Evolutionary conservation across 176 grass and related monocot species (phyloP).

Genomic region (Aegilops umbellulata): DNA sequence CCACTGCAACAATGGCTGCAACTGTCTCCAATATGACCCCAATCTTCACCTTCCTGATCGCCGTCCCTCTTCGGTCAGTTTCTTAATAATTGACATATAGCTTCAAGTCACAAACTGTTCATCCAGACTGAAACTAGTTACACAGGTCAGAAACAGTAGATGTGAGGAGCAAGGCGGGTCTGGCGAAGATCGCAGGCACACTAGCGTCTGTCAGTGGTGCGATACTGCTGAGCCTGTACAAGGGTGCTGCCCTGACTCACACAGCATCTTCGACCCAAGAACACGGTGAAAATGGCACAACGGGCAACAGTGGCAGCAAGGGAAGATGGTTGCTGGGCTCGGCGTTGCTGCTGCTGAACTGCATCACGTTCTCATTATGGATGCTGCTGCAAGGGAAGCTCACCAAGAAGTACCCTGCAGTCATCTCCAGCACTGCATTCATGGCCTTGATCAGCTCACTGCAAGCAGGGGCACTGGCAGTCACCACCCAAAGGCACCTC

Average conservation of each 20-base stretch:
- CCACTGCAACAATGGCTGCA: slow-evolving; percentile 57
- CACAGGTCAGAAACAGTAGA: slow-evolving; percentile 48
- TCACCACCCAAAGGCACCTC: slow-evolving; percentile 37
- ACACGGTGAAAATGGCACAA: neutral
- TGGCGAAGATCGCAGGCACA: slow-evolving; percentile 49
- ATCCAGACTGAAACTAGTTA: neutral
- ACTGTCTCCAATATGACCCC: slow-evolving; percentile 67
- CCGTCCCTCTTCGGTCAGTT: slow-evolving; percentile 42
- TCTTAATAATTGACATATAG: neutral
- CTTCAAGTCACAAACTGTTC: neutral
- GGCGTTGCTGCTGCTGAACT: slow-evolving; percentile 30
- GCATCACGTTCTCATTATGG: slow-evolving; percentile 51
- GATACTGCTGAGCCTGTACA: slow-evolving; percentile 48
- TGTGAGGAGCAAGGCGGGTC: slow-evolving; percentile 43
- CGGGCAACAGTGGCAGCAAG: neutral
- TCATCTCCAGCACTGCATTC: slow-evolving; percentile 62
- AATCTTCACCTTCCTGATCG: slow-evolving; percentile 63
- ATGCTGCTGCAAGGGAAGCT: slow-evolving; percentile 57
- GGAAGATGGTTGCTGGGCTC: slow-evolving; percentile 53
- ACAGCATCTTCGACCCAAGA: neutral
- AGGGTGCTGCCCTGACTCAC: slow-evolving; percentile 42
- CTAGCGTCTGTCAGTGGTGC: slow-evolving; percentile 42
- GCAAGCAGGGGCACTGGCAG: slow-evolving; percentile 41
- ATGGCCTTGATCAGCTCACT: slow-evolving; percentile 66
- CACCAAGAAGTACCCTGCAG: slow-evolving; percentile 57